Base-by-base conservation (phyloP, 2,329 filamentous ascomycete species). In the Colletotrichum costaricense region DNA sequence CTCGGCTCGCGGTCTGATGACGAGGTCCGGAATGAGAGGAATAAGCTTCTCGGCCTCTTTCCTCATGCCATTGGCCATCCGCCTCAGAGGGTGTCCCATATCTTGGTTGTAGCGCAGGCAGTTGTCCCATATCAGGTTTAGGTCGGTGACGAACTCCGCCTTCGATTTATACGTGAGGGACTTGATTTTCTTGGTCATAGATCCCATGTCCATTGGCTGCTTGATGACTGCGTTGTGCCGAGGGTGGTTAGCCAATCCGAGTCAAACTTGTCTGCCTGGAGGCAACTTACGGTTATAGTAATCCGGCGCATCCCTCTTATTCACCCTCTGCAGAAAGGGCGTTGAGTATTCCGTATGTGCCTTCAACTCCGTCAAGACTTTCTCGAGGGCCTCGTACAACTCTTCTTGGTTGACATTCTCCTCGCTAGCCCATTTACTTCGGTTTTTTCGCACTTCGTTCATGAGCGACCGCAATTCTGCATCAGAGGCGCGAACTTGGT, bases 351-450 rank as follows among this genome's bases (percentile, higher is more conserved):
- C 97, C 2, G 95, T 98, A 86, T 97, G 95, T 46, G 97, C 97
- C 83, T 98, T 98, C 69, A 99, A 91, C 82, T 98, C 96, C 79
- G 95, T 97, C 79, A 99, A 88, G 65, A 99, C 97, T 85, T 98
- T 98, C 82, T 99, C 97, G 16, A 97, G 88, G 12, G 97, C 95
- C 85, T 99, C 97, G 81, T 99, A 99, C 6, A 99, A 88, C 83
- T 99, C 97, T 83, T 99, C 97, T 83, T 99, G 97, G 73, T 97
- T 96, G 74, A 99, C 93, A 77, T 97, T 97, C 78, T 99, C 97
- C 82, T 98, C 97, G 81, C 94, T 98, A 4, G 97, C 96, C 97
- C 97, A 99, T 84, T 99, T 99, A 83, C 96, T 98, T 78, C 97
- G 90, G 78, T 98, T 98, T 83, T 98, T 99, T 76, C 97, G 91